Conservation (phyloP, 768 basidiomycete species). For the Serendipita sp. region DNA sequence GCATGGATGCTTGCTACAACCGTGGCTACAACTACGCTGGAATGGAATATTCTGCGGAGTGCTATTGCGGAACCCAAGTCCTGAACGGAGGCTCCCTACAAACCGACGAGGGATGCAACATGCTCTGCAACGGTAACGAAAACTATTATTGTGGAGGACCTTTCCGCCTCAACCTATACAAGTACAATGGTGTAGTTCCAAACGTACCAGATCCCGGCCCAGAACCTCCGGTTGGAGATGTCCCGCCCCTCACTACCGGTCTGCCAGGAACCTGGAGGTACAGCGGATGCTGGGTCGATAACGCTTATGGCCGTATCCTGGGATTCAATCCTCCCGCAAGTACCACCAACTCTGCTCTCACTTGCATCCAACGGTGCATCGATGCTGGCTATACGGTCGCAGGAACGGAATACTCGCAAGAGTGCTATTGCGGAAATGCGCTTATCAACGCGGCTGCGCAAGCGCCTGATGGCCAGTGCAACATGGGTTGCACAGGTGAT, state of each 20-base stretch:
- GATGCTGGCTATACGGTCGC: slow-evolving; percentile 46
- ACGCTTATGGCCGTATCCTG: slow-evolving; percentile 49
- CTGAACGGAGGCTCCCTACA: slow-evolving; percentile 32
- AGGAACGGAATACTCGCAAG: slow-evolving; percentile 41
- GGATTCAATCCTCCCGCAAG: slow-evolving; percentile 26
- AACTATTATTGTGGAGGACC: slow-evolving; percentile 45
- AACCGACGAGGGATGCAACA: slow-evolving; percentile 41
- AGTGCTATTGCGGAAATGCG: background rate
- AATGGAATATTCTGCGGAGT: slow-evolving; percentile 30
- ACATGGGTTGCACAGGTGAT: slow-evolving; percentile 61
- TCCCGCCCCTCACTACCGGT: slow-evolving; percentile 33
- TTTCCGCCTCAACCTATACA: slow-evolving; percentile 47
- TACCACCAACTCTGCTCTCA: slow-evolving; percentile 36
- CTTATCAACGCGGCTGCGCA: slow-evolving; percentile 19
- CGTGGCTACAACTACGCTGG: slow-evolving; percentile 30
- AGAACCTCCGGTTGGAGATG: slow-evolving; percentile 20
- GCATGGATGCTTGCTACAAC: slow-evolving; percentile 46
- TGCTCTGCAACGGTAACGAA: slow-evolving; percentile 31
- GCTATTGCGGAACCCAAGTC: slow-evolving; percentile 32
- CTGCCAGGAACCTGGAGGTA: slow-evolving; percentile 46
- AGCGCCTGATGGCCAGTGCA: slow-evolving; percentile 38
- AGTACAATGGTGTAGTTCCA: slow-evolving; percentile 49
- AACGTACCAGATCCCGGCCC: too few relatives aligned
- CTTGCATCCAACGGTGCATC: slow-evolving; percentile 45
- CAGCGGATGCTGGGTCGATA: slow-evolving; percentile 47